A percentile compares a stretch with the other conserved stretches of the same genome.
Evolutionary conservation across 225 moss, liverwort and hornwort genomes (phyloP).

Genomic region (Thuidium tamariscinum): DNA sequence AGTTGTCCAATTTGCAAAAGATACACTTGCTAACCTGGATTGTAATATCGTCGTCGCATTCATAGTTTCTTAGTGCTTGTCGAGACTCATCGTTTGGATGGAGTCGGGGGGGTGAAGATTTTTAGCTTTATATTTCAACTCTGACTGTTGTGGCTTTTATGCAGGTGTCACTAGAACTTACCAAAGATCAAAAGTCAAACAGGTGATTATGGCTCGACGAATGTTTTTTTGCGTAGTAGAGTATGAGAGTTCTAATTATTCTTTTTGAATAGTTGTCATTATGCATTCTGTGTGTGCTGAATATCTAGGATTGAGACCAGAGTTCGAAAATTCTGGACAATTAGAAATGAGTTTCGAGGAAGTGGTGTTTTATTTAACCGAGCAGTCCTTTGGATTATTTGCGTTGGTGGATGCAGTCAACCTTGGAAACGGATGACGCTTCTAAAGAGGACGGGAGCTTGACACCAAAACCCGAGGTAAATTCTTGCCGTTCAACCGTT

Average conservation of each 20-base stretch:
- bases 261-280: neutral
- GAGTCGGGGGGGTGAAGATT: neutral
- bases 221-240: neutral
- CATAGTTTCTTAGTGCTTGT: neutral
- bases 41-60: neutral
- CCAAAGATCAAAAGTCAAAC: conserved; percentile 19
- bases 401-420: conserved; percentile 12
- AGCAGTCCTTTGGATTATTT: neutral
- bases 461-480: conserved; percentile 17
- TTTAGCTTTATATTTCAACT: neutral
- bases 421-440: conserved; percentile 3
- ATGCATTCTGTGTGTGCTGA: neutral
- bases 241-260: neutral
- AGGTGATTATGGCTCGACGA: conserved; percentile 9
- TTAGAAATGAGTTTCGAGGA: neutral
- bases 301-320: neutral
- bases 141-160: neutral
- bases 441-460: neutral
- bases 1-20: neutral
- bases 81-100: neutral
- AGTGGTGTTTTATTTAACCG: neutral
- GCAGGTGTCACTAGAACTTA: conserved; percentile 35
- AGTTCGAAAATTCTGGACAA: neutral
- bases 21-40: neutral
- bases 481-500: neutral